Conservation (phyloP, 371 early-diverging fungal genomes). For the Mortierella sp. region DNA sequence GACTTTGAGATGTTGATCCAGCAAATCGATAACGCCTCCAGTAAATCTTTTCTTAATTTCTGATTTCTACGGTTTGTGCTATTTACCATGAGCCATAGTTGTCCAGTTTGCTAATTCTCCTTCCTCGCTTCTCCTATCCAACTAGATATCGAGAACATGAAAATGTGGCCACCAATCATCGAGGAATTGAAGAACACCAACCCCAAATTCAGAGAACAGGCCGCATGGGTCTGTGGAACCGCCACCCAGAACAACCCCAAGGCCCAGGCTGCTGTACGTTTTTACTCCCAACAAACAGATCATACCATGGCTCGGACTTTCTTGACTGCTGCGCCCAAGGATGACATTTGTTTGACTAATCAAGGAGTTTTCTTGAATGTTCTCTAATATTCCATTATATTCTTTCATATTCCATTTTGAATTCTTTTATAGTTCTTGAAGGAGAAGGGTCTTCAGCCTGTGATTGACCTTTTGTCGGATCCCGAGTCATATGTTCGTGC, state of each 20-base stretch:
- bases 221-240: constrained; percentile 94
- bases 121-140: background rate
- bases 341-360: constrained; percentile 12
- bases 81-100: too few species aligned
- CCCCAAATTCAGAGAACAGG: constrained; percentile 75
- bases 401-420: too few species aligned
- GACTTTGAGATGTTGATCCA: constrained; percentile 96
- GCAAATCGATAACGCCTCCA: constrained; percentile 94
- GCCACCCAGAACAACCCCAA: constrained; percentile 93
- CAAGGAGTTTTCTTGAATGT: constrained; percentile 7
- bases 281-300: background rate
- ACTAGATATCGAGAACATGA: constrained; percentile 86
- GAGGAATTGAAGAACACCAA: constrained; percentile 67
- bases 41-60: constrained; percentile 57
- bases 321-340: background rate
- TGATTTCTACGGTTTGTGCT: background rate
- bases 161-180: constrained; percentile 88
- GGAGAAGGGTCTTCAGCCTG: constrained; percentile 69
- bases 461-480: constrained; percentile 71
- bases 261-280: constrained; percentile 81
- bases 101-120: too few species aligned
- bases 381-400: constrained; percentile 8
- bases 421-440: constrained; percentile 77
- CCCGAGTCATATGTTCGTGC: constrained; percentile 69
- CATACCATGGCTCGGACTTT: background rate